phyloP scores from a whole-genome alignment of 139 green algal genomes.

The Coelastrella sp. region DNA sequence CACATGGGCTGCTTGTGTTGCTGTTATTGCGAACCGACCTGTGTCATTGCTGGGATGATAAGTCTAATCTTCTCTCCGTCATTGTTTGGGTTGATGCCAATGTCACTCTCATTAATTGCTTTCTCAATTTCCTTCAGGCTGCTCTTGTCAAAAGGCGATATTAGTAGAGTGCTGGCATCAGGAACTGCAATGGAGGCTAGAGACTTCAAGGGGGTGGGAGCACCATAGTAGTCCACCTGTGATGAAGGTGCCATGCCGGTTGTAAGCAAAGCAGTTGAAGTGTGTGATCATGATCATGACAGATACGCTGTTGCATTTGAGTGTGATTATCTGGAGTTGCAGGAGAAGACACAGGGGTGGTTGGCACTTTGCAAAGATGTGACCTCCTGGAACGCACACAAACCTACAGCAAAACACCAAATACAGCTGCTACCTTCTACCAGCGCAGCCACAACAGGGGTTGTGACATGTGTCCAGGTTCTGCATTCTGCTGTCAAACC shows the following conservation, averaged over 20 bases:
- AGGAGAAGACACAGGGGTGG: too few relatives aligned
- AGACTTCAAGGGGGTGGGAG: constrained; percentile 85
- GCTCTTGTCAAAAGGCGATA: constrained; percentile 93
- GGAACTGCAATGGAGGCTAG: constrained; percentile 89
- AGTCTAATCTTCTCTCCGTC: constrained; percentile 96
- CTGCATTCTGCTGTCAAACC: too few relatives aligned
- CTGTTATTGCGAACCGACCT: constrained; percentile 54
- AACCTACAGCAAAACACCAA: too few relatives aligned
- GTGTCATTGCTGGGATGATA: constrained; percentile 91
- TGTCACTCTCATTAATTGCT: constrained; percentile 81
- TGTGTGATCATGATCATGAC: too few relatives aligned
- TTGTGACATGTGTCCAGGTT: too few relatives aligned
- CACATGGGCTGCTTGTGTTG: not conserved
- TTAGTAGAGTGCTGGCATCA: constrained; percentile 86
- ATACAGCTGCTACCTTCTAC: too few relatives aligned
- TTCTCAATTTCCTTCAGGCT: constrained; percentile 84
- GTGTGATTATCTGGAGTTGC: too few relatives aligned
- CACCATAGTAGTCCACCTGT: constrained; percentile 95
- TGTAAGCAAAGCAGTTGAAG: not conserved
- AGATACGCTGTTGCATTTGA: too few relatives aligned
- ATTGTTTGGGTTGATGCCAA: constrained; percentile 96
- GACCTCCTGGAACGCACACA: too few relatives aligned
- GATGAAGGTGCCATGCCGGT: too few relatives aligned
- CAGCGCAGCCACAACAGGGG: too few relatives aligned
- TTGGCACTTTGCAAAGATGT: too few relatives aligned